phyloP scores from a whole-genome alignment of 345 rosid species.

The Corymbia maculata region DNA sequence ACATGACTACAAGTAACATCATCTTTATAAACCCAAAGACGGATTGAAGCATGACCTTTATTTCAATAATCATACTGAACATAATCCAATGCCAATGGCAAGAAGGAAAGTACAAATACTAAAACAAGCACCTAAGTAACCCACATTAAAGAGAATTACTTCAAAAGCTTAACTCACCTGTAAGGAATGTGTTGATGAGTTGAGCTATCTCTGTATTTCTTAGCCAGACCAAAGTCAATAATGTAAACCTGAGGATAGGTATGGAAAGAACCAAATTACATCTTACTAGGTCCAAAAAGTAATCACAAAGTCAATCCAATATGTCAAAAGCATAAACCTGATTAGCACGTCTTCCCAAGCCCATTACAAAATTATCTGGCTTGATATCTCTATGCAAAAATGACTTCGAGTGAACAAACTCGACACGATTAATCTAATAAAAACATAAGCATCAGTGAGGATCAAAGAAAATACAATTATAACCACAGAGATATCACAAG shows the following conservation, averaged over 20 bases:
- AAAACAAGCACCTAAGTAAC: background rate
- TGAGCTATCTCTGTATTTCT: slow-evolving; percentile 76
- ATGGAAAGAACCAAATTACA: background rate
- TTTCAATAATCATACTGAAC: background rate
- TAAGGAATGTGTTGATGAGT: slow-evolving; percentile 92
- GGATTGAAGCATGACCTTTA: background rate
- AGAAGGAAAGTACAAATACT: background rate
- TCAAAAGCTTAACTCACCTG: slow-evolving; percentile 29
- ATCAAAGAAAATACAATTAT: background rate
- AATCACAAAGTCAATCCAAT: background rate
- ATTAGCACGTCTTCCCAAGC: slow-evolving; percentile 89
- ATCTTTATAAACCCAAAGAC: background rate
- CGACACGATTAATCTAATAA: slow-evolving; percentile 80
- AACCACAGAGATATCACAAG: background rate
- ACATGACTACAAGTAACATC: background rate
- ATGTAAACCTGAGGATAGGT: slow-evolving; percentile 48
- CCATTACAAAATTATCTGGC: slow-evolving; percentile 96
- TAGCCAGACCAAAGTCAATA: slow-evolving; percentile 94
- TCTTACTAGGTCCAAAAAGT: background rate
- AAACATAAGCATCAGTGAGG: background rate
- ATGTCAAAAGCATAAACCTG: slow-evolving; percentile 35
- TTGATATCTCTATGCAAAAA: slow-evolving; percentile 95
- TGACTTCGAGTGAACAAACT: slow-evolving; percentile 82
- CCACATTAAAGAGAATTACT: background rate
- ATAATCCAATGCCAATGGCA: background rate